A percentile compares a stretch with the other conserved stretches of the same genome.
Conservation (phyloP, 805 yeast species). For the Grigorovia yakushimaensis region DNA sequence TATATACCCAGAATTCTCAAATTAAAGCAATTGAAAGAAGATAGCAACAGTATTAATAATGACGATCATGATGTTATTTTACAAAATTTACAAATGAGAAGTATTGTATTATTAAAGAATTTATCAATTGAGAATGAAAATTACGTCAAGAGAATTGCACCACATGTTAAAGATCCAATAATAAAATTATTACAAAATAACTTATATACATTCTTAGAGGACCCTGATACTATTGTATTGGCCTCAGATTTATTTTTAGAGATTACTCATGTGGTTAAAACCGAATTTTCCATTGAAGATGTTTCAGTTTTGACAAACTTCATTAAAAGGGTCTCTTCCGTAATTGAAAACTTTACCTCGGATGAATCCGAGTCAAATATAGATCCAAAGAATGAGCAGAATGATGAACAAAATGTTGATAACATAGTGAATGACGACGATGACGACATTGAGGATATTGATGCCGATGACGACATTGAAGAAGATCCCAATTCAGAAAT, state of each 20-base stretch:
- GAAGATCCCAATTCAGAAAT: slow-evolving; percentile 19
- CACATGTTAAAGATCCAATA: slow-evolving; percentile 12
- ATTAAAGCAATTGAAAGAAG: slow-evolving; percentile 5
- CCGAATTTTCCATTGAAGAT: slow-evolving; percentile 6
- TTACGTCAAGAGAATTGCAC: slow-evolving; percentile 11
- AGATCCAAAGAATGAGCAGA: too few species aligned
- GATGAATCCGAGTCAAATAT: too few species aligned
- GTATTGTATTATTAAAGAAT: slow-evolving; percentile 22
- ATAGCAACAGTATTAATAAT: too few species aligned
- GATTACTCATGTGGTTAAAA: background rate
- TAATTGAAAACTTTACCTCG: too few species aligned
- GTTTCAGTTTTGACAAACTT: slow-evolving; percentile 8
- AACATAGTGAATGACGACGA: slow-evolving; percentile 2
- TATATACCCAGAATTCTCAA: slow-evolving; percentile 13
- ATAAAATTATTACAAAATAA: slow-evolving; percentile 8
- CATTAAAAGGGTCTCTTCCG: slow-evolving; percentile 8
- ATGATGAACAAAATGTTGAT: too few species aligned
- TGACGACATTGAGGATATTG: slow-evolving; percentile 5
- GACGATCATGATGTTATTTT: background rate
- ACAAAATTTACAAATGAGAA: slow-evolving; percentile 17
- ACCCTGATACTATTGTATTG: slow-evolving; percentile 9
- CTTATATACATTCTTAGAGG: slow-evolving; percentile 10
- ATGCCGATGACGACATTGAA: slow-evolving; percentile 1
- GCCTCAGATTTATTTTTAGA: slow-evolving; percentile 16
- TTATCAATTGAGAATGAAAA: slow-evolving; percentile 17